Percentiles rank a stretch among this genome's conserved stretches.
Evolutionary conservation across 1,139 yeast species (phyloP).

Genomic region (Yarrowia galli): DNA sequence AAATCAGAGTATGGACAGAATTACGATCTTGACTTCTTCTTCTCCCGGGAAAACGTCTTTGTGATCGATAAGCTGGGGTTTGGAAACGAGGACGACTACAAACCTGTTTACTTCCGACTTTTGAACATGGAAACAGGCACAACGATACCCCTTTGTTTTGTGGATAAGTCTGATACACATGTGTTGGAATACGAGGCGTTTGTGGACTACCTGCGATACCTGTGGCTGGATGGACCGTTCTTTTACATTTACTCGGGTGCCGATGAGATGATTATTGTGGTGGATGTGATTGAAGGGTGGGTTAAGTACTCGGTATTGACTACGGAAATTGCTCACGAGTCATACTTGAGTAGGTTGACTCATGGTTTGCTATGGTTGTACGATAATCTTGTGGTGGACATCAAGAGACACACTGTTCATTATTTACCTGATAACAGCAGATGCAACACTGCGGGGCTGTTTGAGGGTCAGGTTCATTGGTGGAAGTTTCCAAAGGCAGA

Average conservation of each 20-base stretch:
- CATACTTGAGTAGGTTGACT: background rate
- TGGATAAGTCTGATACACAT: slow-evolving; percentile 13
- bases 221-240: slow-evolving; percentile 26
- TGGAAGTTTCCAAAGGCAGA: slow-evolving; percentile 24
- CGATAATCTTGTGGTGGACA: slow-evolving; percentile 5
- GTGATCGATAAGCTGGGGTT: background rate
- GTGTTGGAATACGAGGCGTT: slow-evolving; percentile 17
- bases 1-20: background rate
- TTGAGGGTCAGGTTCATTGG: slow-evolving; percentile 10
- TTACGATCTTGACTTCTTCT: slow-evolving; percentile 4
- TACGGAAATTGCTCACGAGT: background rate
- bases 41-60: slow-evolving; percentile 23
- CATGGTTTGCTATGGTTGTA: background rate
- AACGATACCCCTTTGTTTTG: background rate
- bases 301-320: slow-evolving; percentile 2
- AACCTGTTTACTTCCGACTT: slow-evolving; percentile 3
- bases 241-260: slow-evolving; percentile 11
- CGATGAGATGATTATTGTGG: slow-evolving; percentile 16
- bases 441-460: background rate
- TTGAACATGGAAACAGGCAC: slow-evolving; percentile 6
- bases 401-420: background rate
- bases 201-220: slow-evolving; percentile 5
- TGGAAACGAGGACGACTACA: slow-evolving; percentile 1
- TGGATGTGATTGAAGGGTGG: slow-evolving; percentile 14
- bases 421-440: slow-evolving; percentile 16